phyloP scores from a whole-genome alignment of 2,329 filamentous ascomycete genomes.

The Tolypocladium ovalisporum region DNA sequence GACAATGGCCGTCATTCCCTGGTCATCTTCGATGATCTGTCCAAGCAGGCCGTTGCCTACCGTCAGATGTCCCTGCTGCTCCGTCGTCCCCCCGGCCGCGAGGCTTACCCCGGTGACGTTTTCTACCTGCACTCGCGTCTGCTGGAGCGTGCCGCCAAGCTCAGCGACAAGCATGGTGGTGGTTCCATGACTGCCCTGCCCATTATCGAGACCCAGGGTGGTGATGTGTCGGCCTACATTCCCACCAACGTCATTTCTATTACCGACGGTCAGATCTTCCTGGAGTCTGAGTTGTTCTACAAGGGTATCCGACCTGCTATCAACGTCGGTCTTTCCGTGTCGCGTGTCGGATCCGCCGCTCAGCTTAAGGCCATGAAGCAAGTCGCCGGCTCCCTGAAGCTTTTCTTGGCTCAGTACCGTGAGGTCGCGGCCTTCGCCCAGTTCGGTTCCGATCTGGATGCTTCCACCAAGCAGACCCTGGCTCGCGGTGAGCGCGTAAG shows the following conservation, averaged over 20 bases:
- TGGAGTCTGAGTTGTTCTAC: conserved; percentile 99
- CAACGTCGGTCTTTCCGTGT: conserved; percentile 99
- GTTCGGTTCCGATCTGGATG: conserved; percentile 99
- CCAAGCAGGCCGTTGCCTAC: conserved; percentile 96
- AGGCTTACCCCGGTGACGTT: conserved; percentile 98
- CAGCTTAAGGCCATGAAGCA: conserved; percentile 99
- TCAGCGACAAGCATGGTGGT: conserved; percentile 89
- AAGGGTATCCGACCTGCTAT: conserved; percentile 99
- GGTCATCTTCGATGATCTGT: conserved; percentile 88
- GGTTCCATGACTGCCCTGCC: conserved; percentile 96
- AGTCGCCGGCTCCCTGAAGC: conserved; percentile 98
- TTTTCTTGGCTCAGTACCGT: conserved; percentile 99
- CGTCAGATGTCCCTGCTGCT: conserved; percentile 98
- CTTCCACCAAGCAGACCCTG: conserved; percentile 97
- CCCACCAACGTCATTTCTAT: conserved; percentile 99
- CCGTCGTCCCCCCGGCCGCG: conserved; percentile 95
- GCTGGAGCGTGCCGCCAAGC: conserved; percentile 98
- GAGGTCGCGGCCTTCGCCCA: conserved; percentile 99
- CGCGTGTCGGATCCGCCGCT: conserved; percentile 97
- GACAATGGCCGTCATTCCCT: conserved; percentile 83
- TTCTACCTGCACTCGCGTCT: conserved; percentile 99
- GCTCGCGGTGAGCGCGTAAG: conserved; percentile 93
- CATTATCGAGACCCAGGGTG: conserved; percentile 98
- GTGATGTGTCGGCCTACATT: conserved; percentile 99
- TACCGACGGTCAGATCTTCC: conserved; percentile 99